A percentile compares a stretch with the other conserved stretches of the same genome.
These are phyloP conservation scores for Podospora bellae-mahoneyi DNA, from an alignment of 495 filamentous ascomycete species.

Conservation along the genomic window DNA sequence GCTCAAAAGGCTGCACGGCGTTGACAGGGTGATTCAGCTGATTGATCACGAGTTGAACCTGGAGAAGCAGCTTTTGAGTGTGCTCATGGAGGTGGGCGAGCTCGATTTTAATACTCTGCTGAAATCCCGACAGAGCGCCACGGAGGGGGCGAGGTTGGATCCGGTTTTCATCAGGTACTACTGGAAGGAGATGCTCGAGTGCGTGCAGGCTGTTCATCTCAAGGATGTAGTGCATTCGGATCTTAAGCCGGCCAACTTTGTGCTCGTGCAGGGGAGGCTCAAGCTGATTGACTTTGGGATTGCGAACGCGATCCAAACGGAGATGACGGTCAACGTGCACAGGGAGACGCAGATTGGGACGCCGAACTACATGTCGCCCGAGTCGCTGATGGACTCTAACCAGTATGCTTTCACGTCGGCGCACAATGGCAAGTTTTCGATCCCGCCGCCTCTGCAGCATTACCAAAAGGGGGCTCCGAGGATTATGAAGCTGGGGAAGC, in stretches of 20 bases:
- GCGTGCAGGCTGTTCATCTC: constrained; percentile 81
- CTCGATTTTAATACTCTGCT: constrained; percentile 90
- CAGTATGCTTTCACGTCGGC: constrained; percentile 41
- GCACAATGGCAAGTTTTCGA: constrained; percentile 47
- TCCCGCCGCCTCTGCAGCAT: constrained; percentile 32
- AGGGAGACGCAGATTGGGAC: constrained; percentile 93
- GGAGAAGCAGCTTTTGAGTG: constrained; percentile 77
- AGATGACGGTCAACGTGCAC: constrained; percentile 96
- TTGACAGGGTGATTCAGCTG: constrained; percentile 83
- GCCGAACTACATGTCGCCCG: constrained; percentile 98
- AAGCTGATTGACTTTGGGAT: constrained; percentile 97
- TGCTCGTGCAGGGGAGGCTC: constrained; percentile 76
- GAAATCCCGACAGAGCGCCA: constrained; percentile 60
- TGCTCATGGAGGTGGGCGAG: constrained; percentile 98
- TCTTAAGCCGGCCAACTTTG: constrained; percentile 92
- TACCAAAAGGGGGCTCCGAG: constrained; percentile 54
- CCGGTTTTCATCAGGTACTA: constrained; percentile 89
- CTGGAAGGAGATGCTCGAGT: constrained; percentile 99
- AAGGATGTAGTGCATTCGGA: constrained; percentile 93
- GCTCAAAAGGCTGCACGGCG: constrained; percentile 71
- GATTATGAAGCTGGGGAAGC: constrained; percentile 92
- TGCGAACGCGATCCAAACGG: constrained; percentile 88
- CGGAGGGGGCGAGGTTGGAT: constrained; percentile 75
- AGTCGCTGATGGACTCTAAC: constrained; percentile 86
- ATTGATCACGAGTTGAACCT: constrained; percentile 93